Evolutionary conservation across 202 grass and related monocot genomes (phyloP).

Genomic region (Eragrostis tef): DNA sequence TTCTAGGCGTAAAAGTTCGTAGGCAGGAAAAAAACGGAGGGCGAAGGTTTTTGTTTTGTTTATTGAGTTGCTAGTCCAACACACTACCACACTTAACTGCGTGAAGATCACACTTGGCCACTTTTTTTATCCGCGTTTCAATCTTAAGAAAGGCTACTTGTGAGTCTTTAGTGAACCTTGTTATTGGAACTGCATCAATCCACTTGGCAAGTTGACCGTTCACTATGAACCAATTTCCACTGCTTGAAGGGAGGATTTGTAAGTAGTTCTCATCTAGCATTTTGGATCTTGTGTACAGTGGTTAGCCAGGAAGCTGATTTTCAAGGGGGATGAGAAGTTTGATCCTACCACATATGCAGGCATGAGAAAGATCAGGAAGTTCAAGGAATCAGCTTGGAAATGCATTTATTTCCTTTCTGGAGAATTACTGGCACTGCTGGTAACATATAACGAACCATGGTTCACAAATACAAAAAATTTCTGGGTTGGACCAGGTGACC

Average conservation of each 20-base stretch:
- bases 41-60: neutral
- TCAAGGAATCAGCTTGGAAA: slow-evolving; percentile 86
- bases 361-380: slow-evolving; percentile 69
- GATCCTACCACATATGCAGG: slow-evolving; percentile 34
- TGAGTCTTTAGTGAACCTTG: neutral
- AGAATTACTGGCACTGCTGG: slow-evolving; percentile 63
- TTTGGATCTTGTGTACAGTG: slow-evolving; percentile 45
- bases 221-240: too few relatives aligned
- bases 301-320: slow-evolving; percentile 57
- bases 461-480: slow-evolving; percentile 75
- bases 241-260: too few relatives aligned
- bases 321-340: slow-evolving; percentile 42
- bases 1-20: neutral
- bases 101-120: neutral
- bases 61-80: neutral
- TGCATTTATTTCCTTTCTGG: slow-evolving; percentile 70
- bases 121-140: too few relatives aligned
- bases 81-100: slow-evolving; percentile 7
- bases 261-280: slow-evolving; percentile 30
- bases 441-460: slow-evolving; percentile 75
- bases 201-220: too few relatives aligned
- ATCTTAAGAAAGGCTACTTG: slow-evolving; percentile 4
- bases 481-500: slow-evolving; percentile 72
- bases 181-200: neutral
- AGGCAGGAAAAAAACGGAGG: neutral